Evolutionary conservation across 1,284 basidiomycete genomes (phyloP), one percentile per base, ranked within the genome.

Genomic region (Trametes polyzona): DNA sequence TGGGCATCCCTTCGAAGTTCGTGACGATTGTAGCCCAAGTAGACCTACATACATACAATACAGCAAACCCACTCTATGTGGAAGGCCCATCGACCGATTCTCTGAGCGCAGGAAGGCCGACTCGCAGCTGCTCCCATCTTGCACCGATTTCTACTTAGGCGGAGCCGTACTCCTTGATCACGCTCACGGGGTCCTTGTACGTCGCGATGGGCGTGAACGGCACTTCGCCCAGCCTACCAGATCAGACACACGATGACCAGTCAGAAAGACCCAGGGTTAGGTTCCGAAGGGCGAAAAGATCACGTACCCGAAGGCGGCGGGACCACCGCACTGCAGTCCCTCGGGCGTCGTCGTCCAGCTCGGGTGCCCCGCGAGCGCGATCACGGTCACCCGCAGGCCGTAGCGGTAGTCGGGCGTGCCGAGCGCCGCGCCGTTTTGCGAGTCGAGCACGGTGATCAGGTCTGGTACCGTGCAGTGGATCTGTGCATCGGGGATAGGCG

Each of bases 401-500:
- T 84, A 74, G 61, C 71, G 59, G 54, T 74, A 74, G 53, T 80
- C 77, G 17, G 73, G 78, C 2, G 77, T 79, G 12, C 84, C 84
- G 17, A 87, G 73, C 16, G 81, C 78, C 1, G 76, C 72, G 6
- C 83, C 83, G 55, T 75, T 81, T 48, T 81, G 80, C 7, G 81
- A 78, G 63, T 86, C 83, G 11, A 86, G 69, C 6, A 84, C 79
- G 0, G 79, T 76, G 53, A 84, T 83, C 24, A 86, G 73, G 68
- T 86, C 83, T 4, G 83, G 83, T 7, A 86, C 83, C 14, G 75
- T 77, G n/a, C 73, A 74, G n/a, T 78, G 56, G 27, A 76, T 69
- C 71, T 74, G 42, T 32, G 19, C 27, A 47, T 49, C 19, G 39
- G 33, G 40, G 37, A 11, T 27, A 29, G 2, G 26, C n/a, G 39